phyloP scores from a whole-genome alignment of 129 eudicot genomes.

The Helichrysum umbraculigerum region DNA sequence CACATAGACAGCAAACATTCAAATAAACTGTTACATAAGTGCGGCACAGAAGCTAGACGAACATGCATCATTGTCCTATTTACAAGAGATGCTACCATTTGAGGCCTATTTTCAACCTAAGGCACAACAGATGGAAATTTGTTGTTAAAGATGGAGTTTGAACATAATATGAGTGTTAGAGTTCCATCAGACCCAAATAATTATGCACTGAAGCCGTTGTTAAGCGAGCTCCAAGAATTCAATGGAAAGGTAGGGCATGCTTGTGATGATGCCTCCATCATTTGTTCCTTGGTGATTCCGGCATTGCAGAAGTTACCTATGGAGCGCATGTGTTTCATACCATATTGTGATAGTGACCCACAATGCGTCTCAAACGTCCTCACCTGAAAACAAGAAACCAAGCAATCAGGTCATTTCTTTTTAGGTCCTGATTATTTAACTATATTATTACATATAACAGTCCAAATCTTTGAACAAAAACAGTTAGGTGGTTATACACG shows the following conservation, averaged over 20 bases:
- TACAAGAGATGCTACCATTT: conserved; percentile 13
- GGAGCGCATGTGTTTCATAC: conserved; percentile 85
- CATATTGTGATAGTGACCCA: conserved; percentile 72
- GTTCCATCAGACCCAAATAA: neutral
- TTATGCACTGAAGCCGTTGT: conserved; percentile 68
- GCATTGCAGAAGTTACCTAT: conserved; percentile 77
- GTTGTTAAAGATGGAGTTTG: neutral
- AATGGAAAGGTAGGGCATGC: conserved; percentile 57
- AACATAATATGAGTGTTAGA: neutral
- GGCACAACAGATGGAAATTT: conserved; percentile 2
- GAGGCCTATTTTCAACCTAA: neutral
- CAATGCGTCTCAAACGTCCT: conserved; percentile 71
- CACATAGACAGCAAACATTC: neutral
- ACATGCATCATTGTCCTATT: conserved; percentile 2
- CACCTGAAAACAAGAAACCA: conserved; percentile 41
- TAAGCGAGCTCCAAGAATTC: conserved; percentile 65
- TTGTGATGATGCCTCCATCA: conserved; percentile 69
- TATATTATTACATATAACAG: neutral
- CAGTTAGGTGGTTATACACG: neutral
- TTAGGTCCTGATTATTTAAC: neutral
- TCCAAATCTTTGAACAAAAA: neutral
- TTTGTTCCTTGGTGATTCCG: conserved; percentile 49
- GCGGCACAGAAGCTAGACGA: neutral
- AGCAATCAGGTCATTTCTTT: neutral
- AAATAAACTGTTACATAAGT: neutral